These are phyloP conservation scores for Yarrowia sp. DNA, from an alignment of 805 yeast genomes.

Conservation along the genomic window DNA sequence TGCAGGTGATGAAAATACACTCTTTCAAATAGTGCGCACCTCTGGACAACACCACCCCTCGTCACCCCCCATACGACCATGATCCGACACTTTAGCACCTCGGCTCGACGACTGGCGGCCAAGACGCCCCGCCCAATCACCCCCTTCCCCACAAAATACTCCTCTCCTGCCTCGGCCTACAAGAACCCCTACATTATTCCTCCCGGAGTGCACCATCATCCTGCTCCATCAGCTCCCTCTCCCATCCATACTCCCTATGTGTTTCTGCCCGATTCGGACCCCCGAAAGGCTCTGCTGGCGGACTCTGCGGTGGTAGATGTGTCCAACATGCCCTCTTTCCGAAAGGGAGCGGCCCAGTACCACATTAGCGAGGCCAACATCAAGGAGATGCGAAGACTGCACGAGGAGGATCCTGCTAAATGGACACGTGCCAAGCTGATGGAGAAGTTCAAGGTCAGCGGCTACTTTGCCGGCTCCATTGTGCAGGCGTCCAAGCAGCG, in stretches of 20 bases:
- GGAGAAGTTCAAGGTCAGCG: conserved; percentile 61
- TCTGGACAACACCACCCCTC: neutral
- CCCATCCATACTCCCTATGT: conserved; percentile 68
- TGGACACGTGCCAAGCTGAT: conserved; percentile 73
- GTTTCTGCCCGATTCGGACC: conserved; percentile 69
- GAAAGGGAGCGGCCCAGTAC: conserved; percentile 55
- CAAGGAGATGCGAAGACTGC: conserved; percentile 61
- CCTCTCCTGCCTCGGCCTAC: conserved; percentile 67
- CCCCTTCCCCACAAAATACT: conserved; percentile 63
- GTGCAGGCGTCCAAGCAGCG: conserved; percentile 54
- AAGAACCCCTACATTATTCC: conserved; percentile 66
- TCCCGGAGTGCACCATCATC: conserved; percentile 65
- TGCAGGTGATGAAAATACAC: neutral
- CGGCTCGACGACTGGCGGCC: conserved; percentile 28
- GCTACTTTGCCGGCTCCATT: conserved; percentile 61
- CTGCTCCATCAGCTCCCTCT: conserved; percentile 69
- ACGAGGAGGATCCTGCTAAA: conserved; percentile 63
- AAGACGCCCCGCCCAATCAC: conserved; percentile 41
- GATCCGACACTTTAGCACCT: conserved; percentile 35
- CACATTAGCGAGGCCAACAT: conserved; percentile 65
- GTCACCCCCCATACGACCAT: neutral
- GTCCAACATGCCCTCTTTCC: conserved; percentile 51
- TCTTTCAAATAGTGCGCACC: neutral
- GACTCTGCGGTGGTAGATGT: conserved; percentile 1
- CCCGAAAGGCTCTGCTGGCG: conserved; percentile 53